Conservation (phyloP, 257 asterid species). For the Paulownia fortunei region DNA sequence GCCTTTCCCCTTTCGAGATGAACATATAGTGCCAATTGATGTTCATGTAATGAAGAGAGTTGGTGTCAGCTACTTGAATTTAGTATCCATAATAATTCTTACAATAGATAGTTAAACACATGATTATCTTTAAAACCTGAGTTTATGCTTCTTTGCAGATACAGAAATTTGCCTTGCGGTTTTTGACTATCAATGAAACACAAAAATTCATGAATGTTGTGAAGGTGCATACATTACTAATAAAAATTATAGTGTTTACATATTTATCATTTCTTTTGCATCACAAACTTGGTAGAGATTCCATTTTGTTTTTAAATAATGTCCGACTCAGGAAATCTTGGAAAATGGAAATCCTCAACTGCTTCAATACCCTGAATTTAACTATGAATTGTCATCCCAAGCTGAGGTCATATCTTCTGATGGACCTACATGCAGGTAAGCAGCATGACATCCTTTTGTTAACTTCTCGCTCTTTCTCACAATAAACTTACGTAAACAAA, state of each 20-base stretch:
- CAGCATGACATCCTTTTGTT: conserved; percentile 10
- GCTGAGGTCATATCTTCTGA: conserved; percentile 63
- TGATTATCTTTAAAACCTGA: neutral
- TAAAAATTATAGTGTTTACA: neutral
- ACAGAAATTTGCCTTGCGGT: conserved; percentile 75
- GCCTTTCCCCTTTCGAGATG: conserved; percentile 17
- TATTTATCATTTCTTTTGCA: conserved; percentile 16
- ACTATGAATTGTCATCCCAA: conserved; percentile 62
- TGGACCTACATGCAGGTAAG: conserved; percentile 52
- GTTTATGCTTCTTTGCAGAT: conserved; percentile 52
- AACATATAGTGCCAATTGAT: conserved; percentile 16
- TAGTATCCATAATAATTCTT: conserved; percentile 10
- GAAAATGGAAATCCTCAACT: conserved; percentile 37
- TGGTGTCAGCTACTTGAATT: neutral
- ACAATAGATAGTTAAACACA: neutral
- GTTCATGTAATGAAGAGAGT: conserved; percentile 7
- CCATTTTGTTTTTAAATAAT: conserved; percentile 14
- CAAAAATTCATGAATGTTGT: conserved; percentile 63
- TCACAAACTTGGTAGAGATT: conserved; percentile 20
- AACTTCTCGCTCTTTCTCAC: conserved; percentile 20
- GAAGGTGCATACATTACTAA: conserved; percentile 55
- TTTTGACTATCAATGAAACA: conserved; percentile 52
- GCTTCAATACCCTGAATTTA: conserved; percentile 42
- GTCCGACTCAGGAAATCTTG: conserved; percentile 57
- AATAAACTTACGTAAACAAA: conserved; percentile 12